phyloP scores from a whole-genome alignment of 208 protist genomes.

The Vickermania ingenoplastis region DNA sequence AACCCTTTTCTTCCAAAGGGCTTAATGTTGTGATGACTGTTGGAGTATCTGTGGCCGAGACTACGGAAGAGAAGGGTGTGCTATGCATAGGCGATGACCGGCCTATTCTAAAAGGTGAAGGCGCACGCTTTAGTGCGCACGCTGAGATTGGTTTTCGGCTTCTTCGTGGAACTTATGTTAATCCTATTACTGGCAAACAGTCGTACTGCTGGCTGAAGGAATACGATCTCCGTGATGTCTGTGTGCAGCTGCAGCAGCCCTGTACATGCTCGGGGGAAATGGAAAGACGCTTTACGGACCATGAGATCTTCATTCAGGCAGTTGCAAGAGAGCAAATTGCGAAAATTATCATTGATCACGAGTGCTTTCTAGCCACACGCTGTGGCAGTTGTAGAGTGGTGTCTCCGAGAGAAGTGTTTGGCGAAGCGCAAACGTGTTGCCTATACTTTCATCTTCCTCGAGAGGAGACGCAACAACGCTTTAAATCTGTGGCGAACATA shows the following conservation, averaged over 20 bases:
- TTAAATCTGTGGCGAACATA: slow-evolving; percentile 47
- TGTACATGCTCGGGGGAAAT: neutral
- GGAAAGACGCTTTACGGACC: neutral
- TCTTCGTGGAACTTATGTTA: neutral
- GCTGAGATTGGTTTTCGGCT: neutral
- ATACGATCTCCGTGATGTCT: neutral
- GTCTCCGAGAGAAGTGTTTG: slow-evolving; percentile 43
- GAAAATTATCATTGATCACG: slow-evolving; percentile 25
- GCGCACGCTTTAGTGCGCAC: neutral
- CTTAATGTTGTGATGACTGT: too few relatives aligned
- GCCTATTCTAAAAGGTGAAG: neutral
- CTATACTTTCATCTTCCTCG: slow-evolving; percentile 61
- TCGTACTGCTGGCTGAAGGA: neutral
- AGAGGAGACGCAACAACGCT: slow-evolving; percentile 55
- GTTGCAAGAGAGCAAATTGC: slow-evolving; percentile 7
- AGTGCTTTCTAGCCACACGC: slow-evolving; percentile 21
- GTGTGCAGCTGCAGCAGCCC: neutral
- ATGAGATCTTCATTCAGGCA: neutral
- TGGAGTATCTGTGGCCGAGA: neutral
- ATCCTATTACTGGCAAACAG: neutral
- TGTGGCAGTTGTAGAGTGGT: slow-evolving; percentile 35
- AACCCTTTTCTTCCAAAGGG: slow-evolving; percentile 11
- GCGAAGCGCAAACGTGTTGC: slow-evolving; percentile 24
- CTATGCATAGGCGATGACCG: slow-evolving; percentile 3
- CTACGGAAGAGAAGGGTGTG: slow-evolving; percentile 1